Base-by-base conservation (phyloP, 225 moss, liverwort and hornwort species). In the Physcomitrium patens region DNA sequence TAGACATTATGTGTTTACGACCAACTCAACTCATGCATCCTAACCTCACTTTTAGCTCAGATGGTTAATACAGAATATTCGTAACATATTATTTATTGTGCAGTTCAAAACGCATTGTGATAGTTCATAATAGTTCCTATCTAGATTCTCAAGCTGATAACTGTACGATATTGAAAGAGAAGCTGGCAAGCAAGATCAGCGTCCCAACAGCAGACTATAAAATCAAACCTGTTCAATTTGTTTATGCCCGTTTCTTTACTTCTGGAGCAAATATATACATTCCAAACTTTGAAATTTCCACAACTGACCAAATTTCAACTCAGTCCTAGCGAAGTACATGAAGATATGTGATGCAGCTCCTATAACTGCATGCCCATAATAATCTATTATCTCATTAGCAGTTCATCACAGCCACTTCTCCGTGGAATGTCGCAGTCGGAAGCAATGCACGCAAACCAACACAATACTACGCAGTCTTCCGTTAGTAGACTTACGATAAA, bases 271-370 rank as follows among this genome's bases (percentile, higher is more conserved):
- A 4, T 37, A 37, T 37, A 37, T 37, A 37, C 7, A 4, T 37
- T 4, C 31, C 31, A 37, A 37, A 4, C 0, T 37, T 37, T 37
- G 31, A 37, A 7, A 37, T 37, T 4, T 37, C 31, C 31, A 37
- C 31, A 37, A 37, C 7, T 37, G 4, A 43, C 49, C 17, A 69
- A 55, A 20, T 5, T 46, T 2, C 28, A 65, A 57, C n/a, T 54
- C 12, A 53, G 44, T 65, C 12, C 47, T 27, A 71, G 60, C 13
- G 8, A 13, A n/a, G 27, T 12, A 50, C 22, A 26, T 42, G 31
- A 1, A 9, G 27, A 66, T 20, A 42, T 68, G 63, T 45, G 24
- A 19, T 70, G 26, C 18, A 78, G 49, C 49, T 65, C 65, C 41
- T 48, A 2, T 50, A 66, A 19, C 14, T 22, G 46, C 12, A 7